Evolutionary conservation across 768 basidiomycete genomes (phyloP).

Genomic region (Hydnomerulius pinastri): DNA sequence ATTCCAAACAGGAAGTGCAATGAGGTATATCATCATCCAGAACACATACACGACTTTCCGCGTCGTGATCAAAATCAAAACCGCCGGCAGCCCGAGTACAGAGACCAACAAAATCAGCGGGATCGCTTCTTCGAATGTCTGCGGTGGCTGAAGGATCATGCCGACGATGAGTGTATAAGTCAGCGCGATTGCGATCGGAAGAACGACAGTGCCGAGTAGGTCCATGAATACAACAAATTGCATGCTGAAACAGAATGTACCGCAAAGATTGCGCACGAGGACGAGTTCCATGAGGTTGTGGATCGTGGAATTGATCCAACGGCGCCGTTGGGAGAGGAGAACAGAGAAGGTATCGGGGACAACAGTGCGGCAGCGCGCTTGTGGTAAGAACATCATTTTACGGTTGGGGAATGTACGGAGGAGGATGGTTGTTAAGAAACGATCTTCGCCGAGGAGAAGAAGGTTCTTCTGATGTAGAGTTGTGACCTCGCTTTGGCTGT

Average conservation of each 20-base stretch:
- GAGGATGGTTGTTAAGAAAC: conserved; percentile 95
- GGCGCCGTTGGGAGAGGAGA: conserved; percentile 92
- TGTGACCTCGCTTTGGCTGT: conserved; percentile 90
- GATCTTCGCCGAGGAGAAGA: conserved; percentile 95
- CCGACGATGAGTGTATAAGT: conserved; percentile 87
- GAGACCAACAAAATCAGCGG: conserved; percentile 87
- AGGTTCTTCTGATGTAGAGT: conserved; percentile 99
- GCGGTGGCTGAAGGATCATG: conserved; percentile 79
- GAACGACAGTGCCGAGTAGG: conserved; percentile 85
- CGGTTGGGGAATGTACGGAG: conserved; percentile 96
- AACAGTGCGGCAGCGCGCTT: conserved; percentile 92
- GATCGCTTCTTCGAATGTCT: conserved; percentile 88
- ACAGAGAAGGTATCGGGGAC: conserved; percentile 95
- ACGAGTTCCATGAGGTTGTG: conserved; percentile 99
- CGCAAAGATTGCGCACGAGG: conserved; percentile 93
- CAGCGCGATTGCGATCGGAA: conserved; percentile 90
- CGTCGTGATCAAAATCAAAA: conserved; percentile 93
- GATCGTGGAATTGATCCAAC: conserved; percentile 99
- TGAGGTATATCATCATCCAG: conserved; percentile 96
- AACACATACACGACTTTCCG: conserved; percentile 93
- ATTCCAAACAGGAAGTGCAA: conserved; percentile 96
- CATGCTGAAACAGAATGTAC: conserved; percentile 99
- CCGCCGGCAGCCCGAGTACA: conserved; percentile 90
- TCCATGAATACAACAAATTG: conserved; percentile 99
- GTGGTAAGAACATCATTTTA: conserved; percentile 99